Percentiles rank a stretch among this genome's conserved stretches.
Evolutionary conservation across 1,284 basidiomycete species (phyloP).

Genomic region (Papiliotrema flavescens): DNA sequence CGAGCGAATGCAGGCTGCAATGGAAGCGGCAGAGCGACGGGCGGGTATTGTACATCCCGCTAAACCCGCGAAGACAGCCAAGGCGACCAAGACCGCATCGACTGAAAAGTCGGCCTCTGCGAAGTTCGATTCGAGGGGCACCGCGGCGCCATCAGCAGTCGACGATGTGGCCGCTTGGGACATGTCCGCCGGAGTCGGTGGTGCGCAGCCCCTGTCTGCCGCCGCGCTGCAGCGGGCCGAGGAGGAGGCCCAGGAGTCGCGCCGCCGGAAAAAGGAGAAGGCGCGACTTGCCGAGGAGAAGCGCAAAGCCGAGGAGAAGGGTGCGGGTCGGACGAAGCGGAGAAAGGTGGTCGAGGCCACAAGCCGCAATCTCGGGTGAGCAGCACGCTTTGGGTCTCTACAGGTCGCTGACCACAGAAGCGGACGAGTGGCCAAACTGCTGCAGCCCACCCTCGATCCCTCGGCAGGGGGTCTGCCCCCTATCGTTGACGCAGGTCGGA

Average conservation of each 20-base stretch:
- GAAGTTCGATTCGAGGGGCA: too few species aligned
- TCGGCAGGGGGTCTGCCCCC: background rate
- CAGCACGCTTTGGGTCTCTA: background rate
- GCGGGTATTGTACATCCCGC: constrained; percentile 9
- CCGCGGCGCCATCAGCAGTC: background rate
- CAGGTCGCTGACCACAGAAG: background rate
- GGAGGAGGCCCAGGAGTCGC: constrained; percentile 10
- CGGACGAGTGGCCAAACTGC: background rate
- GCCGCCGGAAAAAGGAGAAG: constrained; percentile 3
- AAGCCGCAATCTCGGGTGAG: constrained; percentile 13
- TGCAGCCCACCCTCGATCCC: background rate
- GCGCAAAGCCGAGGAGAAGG: background rate
- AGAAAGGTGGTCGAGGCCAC: constrained; percentile 14
- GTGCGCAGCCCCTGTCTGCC: constrained; percentile 15
- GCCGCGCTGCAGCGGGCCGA: constrained; percentile 12
- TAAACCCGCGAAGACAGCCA: background rate
- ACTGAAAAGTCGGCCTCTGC: too few species aligned
- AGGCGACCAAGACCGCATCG: too few species aligned
- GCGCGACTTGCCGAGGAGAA: background rate
- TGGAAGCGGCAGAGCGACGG: constrained; percentile 32
- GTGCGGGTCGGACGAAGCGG: constrained; percentile 11
- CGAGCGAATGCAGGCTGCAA: constrained; percentile 35
- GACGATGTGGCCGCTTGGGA: constrained; percentile 19
- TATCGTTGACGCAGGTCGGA: background rate
- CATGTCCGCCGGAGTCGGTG: constrained; percentile 6